These are phyloP conservation scores for Fraxinus albicans DNA, from an alignment of 305 asterid species.

Conservation along the genomic window DNA sequence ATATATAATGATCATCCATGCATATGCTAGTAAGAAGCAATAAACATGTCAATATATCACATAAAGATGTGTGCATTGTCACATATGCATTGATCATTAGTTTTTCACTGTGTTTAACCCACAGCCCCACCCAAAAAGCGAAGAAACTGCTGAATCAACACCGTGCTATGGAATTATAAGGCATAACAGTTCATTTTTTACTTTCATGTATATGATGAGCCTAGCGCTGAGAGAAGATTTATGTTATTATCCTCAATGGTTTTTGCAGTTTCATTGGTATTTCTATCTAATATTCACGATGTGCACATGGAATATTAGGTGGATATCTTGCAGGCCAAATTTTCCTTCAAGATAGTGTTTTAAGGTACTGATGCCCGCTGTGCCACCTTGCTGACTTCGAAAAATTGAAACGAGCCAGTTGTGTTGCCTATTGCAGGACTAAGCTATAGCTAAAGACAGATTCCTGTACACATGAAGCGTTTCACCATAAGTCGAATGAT, in stretches of 20 bases:
- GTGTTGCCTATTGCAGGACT: constrained; percentile 17
- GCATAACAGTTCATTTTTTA: constrained; percentile 1
- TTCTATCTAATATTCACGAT: not conserved
- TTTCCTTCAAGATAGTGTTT: constrained; percentile 1
- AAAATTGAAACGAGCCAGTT: constrained; percentile 12
- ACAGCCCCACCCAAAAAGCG: constrained; percentile 10
- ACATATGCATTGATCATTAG: not conserved
- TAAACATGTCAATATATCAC: not conserved
- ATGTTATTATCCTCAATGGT: constrained; percentile 5
- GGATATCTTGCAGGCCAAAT: constrained; percentile 9
- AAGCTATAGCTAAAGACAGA: constrained; percentile 8
- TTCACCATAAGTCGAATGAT: not conserved
- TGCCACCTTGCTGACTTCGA: constrained; percentile 4
- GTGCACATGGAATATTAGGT: not conserved
- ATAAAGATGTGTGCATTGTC: not conserved
- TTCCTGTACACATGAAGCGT: not conserved
- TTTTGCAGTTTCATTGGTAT: not conserved
- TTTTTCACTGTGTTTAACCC: not conserved
- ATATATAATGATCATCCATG: not conserved
- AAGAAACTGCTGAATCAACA: not conserved
- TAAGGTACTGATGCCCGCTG: constrained; percentile 15
- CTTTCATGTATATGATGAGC: not conserved
- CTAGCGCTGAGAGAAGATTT: not conserved
- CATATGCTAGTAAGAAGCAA: not conserved
- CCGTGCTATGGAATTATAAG: not conserved